Evolutionary conservation across 1,139 yeast genomes (phyloP).

Genomic region (Blastobotrys arbuscula): DNA sequence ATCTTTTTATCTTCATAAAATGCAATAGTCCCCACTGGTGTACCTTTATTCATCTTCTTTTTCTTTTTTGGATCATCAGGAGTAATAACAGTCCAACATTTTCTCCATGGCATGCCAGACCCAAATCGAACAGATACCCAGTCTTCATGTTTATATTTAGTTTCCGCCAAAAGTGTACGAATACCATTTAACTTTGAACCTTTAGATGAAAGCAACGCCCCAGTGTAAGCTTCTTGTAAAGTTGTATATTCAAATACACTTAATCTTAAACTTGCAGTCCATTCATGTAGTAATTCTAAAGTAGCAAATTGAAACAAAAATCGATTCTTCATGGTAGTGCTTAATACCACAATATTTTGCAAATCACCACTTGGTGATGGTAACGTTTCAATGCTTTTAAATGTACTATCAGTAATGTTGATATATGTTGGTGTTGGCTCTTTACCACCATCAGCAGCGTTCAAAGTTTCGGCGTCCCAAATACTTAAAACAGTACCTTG

Average conservation of each 20-base stretch:
- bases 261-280: constrained; percentile 81
- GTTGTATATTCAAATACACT: constrained; percentile 73
- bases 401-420: constrained; percentile 86
- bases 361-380: constrained; percentile 61
- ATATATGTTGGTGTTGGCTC: constrained; percentile 68
- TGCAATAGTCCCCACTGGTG: constrained; percentile 35
- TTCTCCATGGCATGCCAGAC: constrained; percentile 96
- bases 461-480: constrained; percentile 82
- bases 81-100: constrained; percentile 89
- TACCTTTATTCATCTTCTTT: constrained; percentile 32
- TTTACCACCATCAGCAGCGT: constrained; percentile 40
- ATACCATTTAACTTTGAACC: constrained; percentile 86
- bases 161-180: constrained; percentile 74
- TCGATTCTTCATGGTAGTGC: constrained; percentile 86
- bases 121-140: constrained; percentile 96
- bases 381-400: constrained; percentile 60
- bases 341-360: constrained; percentile 74
- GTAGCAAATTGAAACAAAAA: constrained; percentile 69
- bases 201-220: constrained; percentile 81
- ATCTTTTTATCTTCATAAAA: constrained; percentile 40
- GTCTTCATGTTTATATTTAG: constrained; percentile 82
- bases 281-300: constrained; percentile 37
- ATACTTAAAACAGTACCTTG: constrained; percentile 88
- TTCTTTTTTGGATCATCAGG: constrained; percentile 48
- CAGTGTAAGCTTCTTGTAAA: constrained; percentile 92